Base-by-base conservation (phyloP, 345 rosid genomes). In the Aquilaria malaccensis region DNA sequence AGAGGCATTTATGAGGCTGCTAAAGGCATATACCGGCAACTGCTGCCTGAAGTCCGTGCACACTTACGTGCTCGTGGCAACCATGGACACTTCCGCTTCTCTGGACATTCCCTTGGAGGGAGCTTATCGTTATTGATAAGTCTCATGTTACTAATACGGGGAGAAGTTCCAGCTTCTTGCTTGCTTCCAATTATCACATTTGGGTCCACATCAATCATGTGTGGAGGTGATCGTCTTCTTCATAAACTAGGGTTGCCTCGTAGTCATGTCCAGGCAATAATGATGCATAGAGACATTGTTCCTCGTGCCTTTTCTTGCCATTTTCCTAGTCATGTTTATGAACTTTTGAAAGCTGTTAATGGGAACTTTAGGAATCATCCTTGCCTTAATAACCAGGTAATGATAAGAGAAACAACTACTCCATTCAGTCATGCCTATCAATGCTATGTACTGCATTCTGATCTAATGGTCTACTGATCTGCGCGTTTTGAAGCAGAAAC, bases 1-100 rank as follows among this genome's bases (percentile, higher is more conserved):
- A 83, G 97, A 81, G 99, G 99, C 13, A 94, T 94, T 61, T 91
- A 94, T 51, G 97, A 91, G 84, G 99, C 96, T 59, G 99, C 99
- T 30, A 94, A 91, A 78, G 99, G 97, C 13, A 86, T 86, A 22
- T 94, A 86, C 59, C 83, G 82, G 31, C 96, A 94, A 69, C 86
- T 88, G 88, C 70, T 94, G 80, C 96, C 97, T 1, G 95, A 94
- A 79, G 85, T 88, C 32, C 81, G 56, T 2, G 79, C 83, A 31
- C 99, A 94, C 66, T 73, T 94, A 53, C 77, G 78, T 50, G 77
- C 87, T 6, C 76, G 67, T 56, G 96, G 95, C 68, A 72, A 75
- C 56, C 76, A 56, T 51, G 95, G 95, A 57, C 73, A 81, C 62
- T 84, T 91, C 37, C 87, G 97, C 52, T 94, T 94, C 81, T 85